phyloP scores from a whole-genome alignment of 805 yeast species.

The Starmera pachycereana region DNA sequence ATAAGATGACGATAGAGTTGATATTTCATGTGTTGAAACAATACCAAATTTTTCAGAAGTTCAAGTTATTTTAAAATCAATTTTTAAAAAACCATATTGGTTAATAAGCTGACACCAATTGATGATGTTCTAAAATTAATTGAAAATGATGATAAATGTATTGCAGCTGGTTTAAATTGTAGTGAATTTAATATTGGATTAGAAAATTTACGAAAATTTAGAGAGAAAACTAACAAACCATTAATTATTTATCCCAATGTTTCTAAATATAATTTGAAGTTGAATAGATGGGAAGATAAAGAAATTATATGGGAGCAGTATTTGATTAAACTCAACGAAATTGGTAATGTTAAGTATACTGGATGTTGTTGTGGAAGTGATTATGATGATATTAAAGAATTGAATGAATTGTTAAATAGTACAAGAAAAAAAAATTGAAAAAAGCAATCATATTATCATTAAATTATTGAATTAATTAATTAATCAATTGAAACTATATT shows the following conservation, averaged over 20 bases:
- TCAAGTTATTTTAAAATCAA: conserved; percentile 29
- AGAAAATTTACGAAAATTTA: not conserved
- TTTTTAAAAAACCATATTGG: conserved; percentile 31
- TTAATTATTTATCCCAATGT: not conserved
- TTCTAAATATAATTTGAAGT: not conserved
- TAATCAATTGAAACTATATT: no score
- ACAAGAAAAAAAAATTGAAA: no score
- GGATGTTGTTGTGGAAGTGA: not conserved
- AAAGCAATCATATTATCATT: no score
- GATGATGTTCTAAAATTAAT: conserved; percentile 19
- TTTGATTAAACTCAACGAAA: not conserved
- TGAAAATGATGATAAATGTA: conserved; percentile 18
- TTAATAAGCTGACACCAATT: conserved; percentile 27
- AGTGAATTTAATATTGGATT: not conserved
- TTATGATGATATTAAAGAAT: not conserved
- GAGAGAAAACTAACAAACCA: not conserved
- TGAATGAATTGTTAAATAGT: no score
- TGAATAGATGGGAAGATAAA: not conserved
- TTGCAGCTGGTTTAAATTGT: conserved; percentile 62
- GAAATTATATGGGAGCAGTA: not conserved
- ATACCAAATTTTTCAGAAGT: conserved; percentile 55
- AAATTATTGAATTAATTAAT: no score
- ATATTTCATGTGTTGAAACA: conserved; percentile 60
- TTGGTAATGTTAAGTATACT: not conserved
- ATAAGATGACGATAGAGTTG: conserved; percentile 31